Base-by-base conservation (phyloP, 2,329 filamentous ascomycete genomes). In the Dactylellina haptotyla region DNA sequence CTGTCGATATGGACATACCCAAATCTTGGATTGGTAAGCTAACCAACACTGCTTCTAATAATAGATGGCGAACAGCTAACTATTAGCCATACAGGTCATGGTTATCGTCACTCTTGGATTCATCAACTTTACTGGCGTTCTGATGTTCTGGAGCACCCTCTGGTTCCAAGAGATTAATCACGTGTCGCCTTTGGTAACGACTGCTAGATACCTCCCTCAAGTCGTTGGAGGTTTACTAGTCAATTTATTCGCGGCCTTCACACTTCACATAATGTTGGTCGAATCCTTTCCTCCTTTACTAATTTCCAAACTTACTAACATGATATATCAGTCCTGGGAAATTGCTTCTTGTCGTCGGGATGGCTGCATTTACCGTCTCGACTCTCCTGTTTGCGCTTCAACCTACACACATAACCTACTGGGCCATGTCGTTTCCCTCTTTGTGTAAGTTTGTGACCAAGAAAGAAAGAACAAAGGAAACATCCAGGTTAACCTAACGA, bases 141-240 rank as follows among this genome's bases (percentile, higher is more conserved):
- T 72, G 12, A 72, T 72, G 67, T 72, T 72, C 34, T 72, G 59
- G 59, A 72, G 34, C 23, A 72, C 67, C 3, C 53, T 72, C 8
- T 72, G 67, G 67, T 72, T 72, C 67, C 67, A 72, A 16, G 67
- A 72, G 37, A 61, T 72, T 23, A 72, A 72, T 34, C 58, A 72
- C 14, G 67, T 64, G 4, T 46, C 67, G 1, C 67, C 67, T 0
- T 56, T 72, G 53, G 30, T 64, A 1, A 72, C 67, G 1, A 72
- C 67, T 1, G 67, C 67, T 25, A 57, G 67, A 32, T 72, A 59
- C 37, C 28, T 72, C 3, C 67, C 67, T 8, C 67, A 72, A 23
- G 67, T 72, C 5, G 54, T 72, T 48, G 59, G 51, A 18, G 67
- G 67, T 0, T 61, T 72, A 8, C 28, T 65, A 2, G 67, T 72